A percentile compares a stretch with the other conserved stretches of the same genome.
These are phyloP conservation scores for Amylostereum areolatum DNA, from an alignment of 1,284 basidiomycete genomes.

Conservation along the genomic window DNA sequence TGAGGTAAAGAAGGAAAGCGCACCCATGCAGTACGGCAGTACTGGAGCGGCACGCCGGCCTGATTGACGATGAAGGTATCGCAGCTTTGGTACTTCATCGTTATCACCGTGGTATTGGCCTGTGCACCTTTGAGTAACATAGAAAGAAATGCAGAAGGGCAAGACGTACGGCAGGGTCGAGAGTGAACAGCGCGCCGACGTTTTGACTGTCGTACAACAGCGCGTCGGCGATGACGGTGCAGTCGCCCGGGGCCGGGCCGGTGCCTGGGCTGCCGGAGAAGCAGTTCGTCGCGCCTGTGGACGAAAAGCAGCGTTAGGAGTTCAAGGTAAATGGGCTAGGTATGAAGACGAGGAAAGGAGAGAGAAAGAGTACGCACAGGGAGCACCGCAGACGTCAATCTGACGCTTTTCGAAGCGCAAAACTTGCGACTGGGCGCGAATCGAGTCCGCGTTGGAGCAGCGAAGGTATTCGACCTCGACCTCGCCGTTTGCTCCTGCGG, in stretches of 20 bases:
- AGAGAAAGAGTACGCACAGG: constrained; percentile 24
- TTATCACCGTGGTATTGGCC: constrained; percentile 16
- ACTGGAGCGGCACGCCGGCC: constrained; percentile 15
- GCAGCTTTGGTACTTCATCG: constrained; percentile 22
- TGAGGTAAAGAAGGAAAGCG: not conserved
- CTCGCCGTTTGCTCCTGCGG: constrained; percentile 30
- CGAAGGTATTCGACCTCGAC: constrained; percentile 26
- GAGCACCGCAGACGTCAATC: constrained; percentile 34
- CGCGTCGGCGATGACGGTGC: constrained; percentile 41
- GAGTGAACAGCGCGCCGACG: constrained; percentile 9
- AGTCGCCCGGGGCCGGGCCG: constrained; percentile 41
- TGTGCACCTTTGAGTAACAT: not conserved
- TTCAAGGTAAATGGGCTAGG: not conserved
- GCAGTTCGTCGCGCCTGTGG: constrained; percentile 34
- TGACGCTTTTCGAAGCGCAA: constrained; percentile 14
- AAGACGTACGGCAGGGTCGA: constrained; percentile 10
- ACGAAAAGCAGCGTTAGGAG: not conserved
- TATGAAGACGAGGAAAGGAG: not conserved
- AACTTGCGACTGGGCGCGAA: not conserved
- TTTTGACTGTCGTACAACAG: constrained; percentile 41
- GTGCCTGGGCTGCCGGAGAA: constrained; percentile 33
- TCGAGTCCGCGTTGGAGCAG: constrained; percentile 20
- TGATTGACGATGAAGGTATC: constrained; percentile 23
- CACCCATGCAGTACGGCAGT: constrained; percentile 25
- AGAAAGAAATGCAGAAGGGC: not conserved